These are phyloP conservation scores for Cryphonectria radicalis DNA, from an alignment of 2,329 filamentous ascomycete genomes.

Conservation along the genomic window DNA sequence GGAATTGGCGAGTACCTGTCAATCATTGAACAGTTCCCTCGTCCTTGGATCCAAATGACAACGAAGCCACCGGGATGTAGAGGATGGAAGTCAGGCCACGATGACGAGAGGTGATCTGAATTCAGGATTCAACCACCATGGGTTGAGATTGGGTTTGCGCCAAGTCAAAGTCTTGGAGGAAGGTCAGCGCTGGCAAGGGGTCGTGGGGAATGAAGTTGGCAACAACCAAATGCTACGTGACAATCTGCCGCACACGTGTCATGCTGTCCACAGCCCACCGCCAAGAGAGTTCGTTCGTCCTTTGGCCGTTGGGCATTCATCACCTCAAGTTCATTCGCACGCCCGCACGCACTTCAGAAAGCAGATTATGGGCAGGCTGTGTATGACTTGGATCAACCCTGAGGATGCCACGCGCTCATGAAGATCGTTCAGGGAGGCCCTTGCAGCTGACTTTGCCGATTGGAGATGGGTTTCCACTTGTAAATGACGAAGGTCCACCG, in stretches of 20 bases:
- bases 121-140: background rate
- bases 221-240: background rate
- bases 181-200: background rate
- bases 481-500: background rate
- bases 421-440: background rate
- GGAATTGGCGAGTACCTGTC: background rate
- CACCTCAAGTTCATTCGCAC: background rate
- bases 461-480: constrained; percentile 5
- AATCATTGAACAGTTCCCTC: background rate
- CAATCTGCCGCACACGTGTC: background rate
- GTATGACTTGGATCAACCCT: background rate
- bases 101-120: constrained; percentile 2
- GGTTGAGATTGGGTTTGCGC: background rate
- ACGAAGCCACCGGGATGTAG: constrained; percentile 11
- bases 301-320: background rate
- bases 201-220: background rate
- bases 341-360: background rate
- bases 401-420: constrained; percentile 1
- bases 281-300: background rate
- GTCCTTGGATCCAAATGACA: background rate
- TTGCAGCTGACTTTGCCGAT: constrained; percentile 1
- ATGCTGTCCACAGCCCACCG: background rate
- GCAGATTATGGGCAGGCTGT: background rate
- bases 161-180: background rate
- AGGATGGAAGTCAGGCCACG: constrained; percentile 23